phyloP scores from a whole-genome alignment of 2,329 filamentous ascomycete genomes.

The Stemphylium vesicarium region DNA sequence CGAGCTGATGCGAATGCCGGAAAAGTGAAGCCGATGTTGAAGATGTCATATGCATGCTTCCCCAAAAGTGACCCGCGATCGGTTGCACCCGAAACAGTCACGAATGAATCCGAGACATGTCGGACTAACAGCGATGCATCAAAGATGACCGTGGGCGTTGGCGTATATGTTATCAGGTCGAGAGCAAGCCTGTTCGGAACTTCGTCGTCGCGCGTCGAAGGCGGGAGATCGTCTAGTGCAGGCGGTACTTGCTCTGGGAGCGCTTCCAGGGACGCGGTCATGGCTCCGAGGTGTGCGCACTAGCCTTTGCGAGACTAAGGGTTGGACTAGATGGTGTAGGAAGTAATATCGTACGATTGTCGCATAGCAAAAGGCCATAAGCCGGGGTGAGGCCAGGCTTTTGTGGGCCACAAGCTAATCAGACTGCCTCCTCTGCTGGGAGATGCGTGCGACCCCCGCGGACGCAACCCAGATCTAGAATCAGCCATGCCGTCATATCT shows the following conservation, averaged over 20 bases:
- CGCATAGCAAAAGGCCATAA: conserved; percentile 13
- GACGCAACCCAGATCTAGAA: too few species aligned
- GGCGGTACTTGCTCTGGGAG: conserved; percentile 13
- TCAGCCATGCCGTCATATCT: too few species aligned
- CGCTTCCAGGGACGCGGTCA: conserved; percentile 19
- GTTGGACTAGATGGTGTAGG: conserved; percentile 3
- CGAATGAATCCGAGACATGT: conserved; percentile 54
- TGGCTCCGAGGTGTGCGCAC: conserved; percentile 13
- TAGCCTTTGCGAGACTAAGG: conserved; percentile 12
- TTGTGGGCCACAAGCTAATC: conserved; percentile 3
- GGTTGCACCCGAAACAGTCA: conserved; percentile 40
- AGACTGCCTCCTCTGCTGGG: neutral
- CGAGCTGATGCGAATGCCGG: conserved; percentile 47
- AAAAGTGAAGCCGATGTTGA: conserved; percentile 42
- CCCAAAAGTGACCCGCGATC: conserved; percentile 47
- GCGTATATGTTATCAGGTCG: conserved; percentile 51
- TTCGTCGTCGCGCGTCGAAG: conserved; percentile 11
- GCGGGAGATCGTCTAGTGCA: conserved; percentile 23
- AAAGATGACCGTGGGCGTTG: conserved; percentile 41
- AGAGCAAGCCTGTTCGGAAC: conserved; percentile 15
- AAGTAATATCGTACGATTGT: conserved; percentile 31
- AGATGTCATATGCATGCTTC: conserved; percentile 49
- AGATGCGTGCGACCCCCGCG: neutral
- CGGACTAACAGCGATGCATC: conserved; percentile 61
- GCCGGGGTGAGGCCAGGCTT: conserved; percentile 20